Evolutionary conservation across 2,329 filamentous ascomycete species (phyloP).

Genomic region (Knufia fluminis): DNA sequence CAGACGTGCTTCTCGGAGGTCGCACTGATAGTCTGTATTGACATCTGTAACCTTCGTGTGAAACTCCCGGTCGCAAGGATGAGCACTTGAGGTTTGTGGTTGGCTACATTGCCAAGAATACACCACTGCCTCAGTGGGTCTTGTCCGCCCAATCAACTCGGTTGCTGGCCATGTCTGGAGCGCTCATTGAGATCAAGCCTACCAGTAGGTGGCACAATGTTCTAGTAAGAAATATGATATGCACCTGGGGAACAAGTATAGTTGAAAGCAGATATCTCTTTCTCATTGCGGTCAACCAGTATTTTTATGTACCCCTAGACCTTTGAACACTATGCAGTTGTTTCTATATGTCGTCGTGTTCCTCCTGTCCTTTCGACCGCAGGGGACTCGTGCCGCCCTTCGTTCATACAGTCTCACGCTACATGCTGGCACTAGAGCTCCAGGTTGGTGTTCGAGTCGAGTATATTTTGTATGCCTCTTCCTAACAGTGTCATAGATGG

Average conservation of each 20-base stretch:
- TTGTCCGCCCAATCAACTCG: background rate
- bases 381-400: conserved; percentile 7
- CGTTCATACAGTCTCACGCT: conserved; percentile 12
- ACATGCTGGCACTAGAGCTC: conserved; percentile 10
- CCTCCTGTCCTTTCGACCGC: conserved; percentile 4
- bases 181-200: conserved; percentile 5
- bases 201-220: conserved; percentile 1
- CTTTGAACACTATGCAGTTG: conserved; percentile 5
- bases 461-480: conserved; percentile 3
- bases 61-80: background rate
- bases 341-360: conserved; percentile 9
- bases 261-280: conserved; percentile 5
- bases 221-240: conserved; percentile 5
- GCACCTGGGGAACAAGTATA: conserved; percentile 1
- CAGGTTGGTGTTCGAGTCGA: conserved; percentile 7
- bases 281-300: conserved; percentile 3
- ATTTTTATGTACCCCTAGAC: conserved; percentile 1
- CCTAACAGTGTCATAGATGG: conserved; percentile 21
- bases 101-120: conserved; percentile 7
- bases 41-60: conserved; percentile 4
- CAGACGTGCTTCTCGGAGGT: conserved; percentile 1
- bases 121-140: conserved; percentile 1
- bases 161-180: conserved; percentile 1
- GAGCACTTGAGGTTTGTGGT: background rate
- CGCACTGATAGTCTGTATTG: background rate